These are phyloP conservation scores for Parathielavia hyrcaniae DNA, from an alignment of 495 filamentous ascomycete species.

Conservation along the genomic window DNA sequence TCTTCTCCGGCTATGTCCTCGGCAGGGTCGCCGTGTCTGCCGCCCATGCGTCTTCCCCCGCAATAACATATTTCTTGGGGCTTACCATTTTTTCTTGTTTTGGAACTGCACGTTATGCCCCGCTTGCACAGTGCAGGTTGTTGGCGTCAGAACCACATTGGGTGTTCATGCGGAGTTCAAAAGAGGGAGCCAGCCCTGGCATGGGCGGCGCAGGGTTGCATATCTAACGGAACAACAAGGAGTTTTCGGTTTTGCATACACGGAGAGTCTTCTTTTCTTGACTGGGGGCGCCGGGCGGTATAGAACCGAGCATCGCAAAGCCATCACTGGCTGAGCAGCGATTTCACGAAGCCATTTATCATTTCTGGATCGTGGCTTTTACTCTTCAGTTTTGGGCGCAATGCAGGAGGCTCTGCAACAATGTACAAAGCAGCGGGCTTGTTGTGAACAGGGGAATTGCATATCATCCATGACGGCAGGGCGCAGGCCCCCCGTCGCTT, in stretches of 20 bases:
- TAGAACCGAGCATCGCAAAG: background rate
- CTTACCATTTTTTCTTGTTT: background rate
- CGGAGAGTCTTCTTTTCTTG: background rate
- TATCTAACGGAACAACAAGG: background rate
- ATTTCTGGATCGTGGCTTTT: background rate
- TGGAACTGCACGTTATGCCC: conserved; percentile 3
- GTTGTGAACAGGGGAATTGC: background rate
- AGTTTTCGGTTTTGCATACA: conserved; percentile 8
- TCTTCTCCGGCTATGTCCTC: conserved; percentile 15
- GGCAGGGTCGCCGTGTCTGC: background rate
- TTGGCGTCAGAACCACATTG: background rate
- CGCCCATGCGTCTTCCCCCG: background rate
- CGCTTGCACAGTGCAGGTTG: background rate
- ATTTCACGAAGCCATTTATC: conserved; percentile 13
- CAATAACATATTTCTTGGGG: background rate
- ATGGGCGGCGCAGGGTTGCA: background rate
- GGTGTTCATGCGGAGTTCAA: conserved; percentile 4
- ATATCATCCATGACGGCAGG: conserved; percentile 6
- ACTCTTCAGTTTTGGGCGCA: background rate
- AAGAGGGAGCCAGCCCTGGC: background rate
- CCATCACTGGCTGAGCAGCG: background rate
- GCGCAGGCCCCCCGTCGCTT: background rate
- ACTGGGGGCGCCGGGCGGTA: background rate
- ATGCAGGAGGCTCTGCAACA: conserved; percentile 6
- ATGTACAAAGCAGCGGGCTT: conserved; percentile 12